Evolutionary conservation across 2,329 filamentous ascomycete species (phyloP).

Genomic region (Epichloe elymi): DNA sequence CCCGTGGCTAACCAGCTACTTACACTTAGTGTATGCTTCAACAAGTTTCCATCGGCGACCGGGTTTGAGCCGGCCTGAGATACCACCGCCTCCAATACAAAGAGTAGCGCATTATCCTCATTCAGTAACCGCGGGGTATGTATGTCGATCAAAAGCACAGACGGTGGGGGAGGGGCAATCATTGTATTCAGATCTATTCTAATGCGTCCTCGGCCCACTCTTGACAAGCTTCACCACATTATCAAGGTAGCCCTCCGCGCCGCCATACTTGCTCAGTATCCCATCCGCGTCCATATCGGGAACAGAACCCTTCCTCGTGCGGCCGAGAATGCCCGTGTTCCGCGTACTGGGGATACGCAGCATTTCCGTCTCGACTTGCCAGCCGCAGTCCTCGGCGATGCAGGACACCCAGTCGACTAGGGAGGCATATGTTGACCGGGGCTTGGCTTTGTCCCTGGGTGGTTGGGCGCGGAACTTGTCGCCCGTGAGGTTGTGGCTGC

Average conservation of each 20-base stretch:
- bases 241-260: constrained; percentile 43
- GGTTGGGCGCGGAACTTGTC: constrained; percentile 55
- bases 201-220: constrained; percentile 26
- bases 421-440: constrained; percentile 64
- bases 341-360: constrained; percentile 84
- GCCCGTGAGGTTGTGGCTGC: constrained; percentile 76
- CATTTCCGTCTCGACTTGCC: constrained; percentile 68
- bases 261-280: constrained; percentile 38
- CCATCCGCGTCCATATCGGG: constrained; percentile 21
- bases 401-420: constrained; percentile 65
- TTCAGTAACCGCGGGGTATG: too few species aligned
- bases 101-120: too few species aligned
- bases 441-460: constrained; percentile 34
- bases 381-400: constrained; percentile 61
- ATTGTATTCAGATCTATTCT: not conserved
- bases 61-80: too few species aligned
- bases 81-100: too few species aligned
- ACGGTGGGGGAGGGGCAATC: too few species aligned
- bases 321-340: constrained; percentile 69
- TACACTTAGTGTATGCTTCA: too few species aligned
- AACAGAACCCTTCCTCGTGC: constrained; percentile 3
- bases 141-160: too few species aligned
- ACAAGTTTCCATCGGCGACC: too few species aligned
- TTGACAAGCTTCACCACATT: constrained; percentile 50
- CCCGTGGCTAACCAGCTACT: too few species aligned